phyloP scores from a whole-genome alignment of 371 early-diverging fungal genomes.

The Syncephalastrum monosporum region DNA sequence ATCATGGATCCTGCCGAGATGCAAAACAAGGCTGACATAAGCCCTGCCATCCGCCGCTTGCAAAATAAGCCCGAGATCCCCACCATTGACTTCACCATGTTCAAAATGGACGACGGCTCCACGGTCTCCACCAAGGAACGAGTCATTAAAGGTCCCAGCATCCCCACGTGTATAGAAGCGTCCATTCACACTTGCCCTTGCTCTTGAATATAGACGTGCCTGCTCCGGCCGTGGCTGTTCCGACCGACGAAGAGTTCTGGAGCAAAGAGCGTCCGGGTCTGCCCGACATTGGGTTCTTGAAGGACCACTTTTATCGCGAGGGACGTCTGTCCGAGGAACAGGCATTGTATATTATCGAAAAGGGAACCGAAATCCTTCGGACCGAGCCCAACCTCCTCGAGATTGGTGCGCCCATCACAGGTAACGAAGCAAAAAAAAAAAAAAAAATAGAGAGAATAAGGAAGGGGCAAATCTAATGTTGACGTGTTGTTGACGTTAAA shows the following conservation, averaged over 20 bases:
- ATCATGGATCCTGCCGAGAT: conserved; percentile 9
- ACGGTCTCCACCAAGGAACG: conserved; percentile 75
- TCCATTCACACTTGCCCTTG: conserved; percentile 19
- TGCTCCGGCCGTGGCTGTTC: conserved; percentile 66
- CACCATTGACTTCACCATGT: conserved; percentile 67
- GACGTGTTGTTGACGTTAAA: too few species aligned
- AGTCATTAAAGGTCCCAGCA: conserved; percentile 60
- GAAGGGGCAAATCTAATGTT: too few species aligned
- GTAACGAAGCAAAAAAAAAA: too few species aligned
- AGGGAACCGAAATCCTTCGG: too few species aligned
- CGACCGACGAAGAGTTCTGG: conserved; percentile 50
- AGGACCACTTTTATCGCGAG: conserved; percentile 83
- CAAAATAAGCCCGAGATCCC: conserved; percentile 8
- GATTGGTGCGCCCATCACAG: conserved; percentile 86
- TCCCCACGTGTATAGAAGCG: not conserved
- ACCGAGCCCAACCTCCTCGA: conserved; percentile 86
- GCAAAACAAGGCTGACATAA: conserved; percentile 11
- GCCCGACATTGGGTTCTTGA: conserved; percentile 74
- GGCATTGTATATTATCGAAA: conserved; percentile 65
- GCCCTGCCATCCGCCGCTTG: conserved; percentile 15
- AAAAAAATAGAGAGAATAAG: too few species aligned
- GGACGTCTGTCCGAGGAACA: conserved; percentile 90
- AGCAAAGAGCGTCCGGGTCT: conserved; percentile 56
- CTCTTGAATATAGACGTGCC: conserved; percentile 9
- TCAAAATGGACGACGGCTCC: conserved; percentile 71